Evolutionary conservation across 371 early-diverging fungal species (phyloP).

Genomic region (Gilbertella persicaria): DNA sequence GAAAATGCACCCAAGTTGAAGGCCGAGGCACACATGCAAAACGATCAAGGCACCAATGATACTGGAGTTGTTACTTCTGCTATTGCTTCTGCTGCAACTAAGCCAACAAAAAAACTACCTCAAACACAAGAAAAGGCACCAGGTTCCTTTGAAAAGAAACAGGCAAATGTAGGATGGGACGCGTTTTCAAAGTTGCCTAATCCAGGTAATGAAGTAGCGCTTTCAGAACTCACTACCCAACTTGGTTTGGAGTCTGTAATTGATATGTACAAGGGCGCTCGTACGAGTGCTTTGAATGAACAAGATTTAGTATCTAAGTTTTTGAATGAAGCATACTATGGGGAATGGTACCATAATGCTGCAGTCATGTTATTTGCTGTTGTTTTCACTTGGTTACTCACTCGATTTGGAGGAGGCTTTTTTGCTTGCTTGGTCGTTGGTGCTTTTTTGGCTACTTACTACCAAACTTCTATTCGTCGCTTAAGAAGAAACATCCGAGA

Average conservation of each 20-base stretch:
- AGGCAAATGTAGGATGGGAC: conserved; percentile 33
- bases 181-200: conserved; percentile 38
- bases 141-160: conserved; percentile 16
- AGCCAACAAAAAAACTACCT: conserved; percentile 10
- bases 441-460: conserved; percentile 67
- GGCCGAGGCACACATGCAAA: conserved; percentile 13
- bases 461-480: conserved; percentile 75
- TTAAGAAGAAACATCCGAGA: conserved; percentile 71
- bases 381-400: conserved; percentile 36
- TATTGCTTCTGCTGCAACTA: conserved; percentile 21
- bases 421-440: conserved; percentile 46
- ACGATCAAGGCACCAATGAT: conserved; percentile 29
- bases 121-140: conserved; percentile 6
- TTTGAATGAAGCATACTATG: conserved; percentile 39
- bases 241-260: conserved; percentile 24
- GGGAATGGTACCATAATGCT: conserved; percentile 45
- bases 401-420: conserved; percentile 35
- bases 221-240: conserved; percentile 13
- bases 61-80: conserved; percentile 5
- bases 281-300: conserved; percentile 3
- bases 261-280: conserved; percentile 22
- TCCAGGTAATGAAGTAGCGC: conserved; percentile 29
- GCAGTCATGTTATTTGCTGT: conserved; percentile 35
- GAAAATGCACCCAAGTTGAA: conserved; percentile 17
- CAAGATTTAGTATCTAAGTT: conserved; percentile 30